Evolutionary conservation across 75 land plant genomes (phyloP).

Genomic region (Chamaecyparis obtusa): DNA sequence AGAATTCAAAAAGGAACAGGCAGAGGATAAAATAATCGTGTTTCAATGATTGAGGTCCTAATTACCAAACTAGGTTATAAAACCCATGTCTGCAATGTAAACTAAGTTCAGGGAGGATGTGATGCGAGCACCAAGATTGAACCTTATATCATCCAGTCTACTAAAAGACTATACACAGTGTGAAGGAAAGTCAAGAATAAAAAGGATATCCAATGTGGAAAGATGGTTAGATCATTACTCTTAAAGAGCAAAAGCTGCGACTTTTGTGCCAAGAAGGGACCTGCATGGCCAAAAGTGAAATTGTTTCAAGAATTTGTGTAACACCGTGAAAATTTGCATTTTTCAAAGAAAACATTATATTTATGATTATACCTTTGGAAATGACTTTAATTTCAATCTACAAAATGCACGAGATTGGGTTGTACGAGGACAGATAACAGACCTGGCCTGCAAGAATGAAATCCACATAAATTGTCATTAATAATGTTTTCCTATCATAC

Average conservation of each 20-base stretch:
- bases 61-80: too few relatives aligned
- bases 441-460: conserved; percentile 7
- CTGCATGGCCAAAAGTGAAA: background rate
- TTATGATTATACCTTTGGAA: conserved; percentile 5
- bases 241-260: background rate
- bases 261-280: background rate
- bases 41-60: too few relatives aligned
- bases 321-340: background rate
- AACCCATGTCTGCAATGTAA: background rate
- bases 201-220: background rate
- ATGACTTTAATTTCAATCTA: background rate
- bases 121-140: background rate
- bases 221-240: background rate
- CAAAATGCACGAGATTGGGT: background rate
- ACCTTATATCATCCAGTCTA: background rate
- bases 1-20: too few relatives aligned
- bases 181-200: background rate
- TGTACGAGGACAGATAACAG: background rate
- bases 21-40: too few relatives aligned
- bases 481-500: background rate
- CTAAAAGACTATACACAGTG: background rate
- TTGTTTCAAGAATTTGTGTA: background rate
- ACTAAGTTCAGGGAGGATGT: background rate
- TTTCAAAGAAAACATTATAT: background rate
- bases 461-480: background rate